Percentiles rank a stretch among this genome's conserved stretches.
These are phyloP conservation scores for Amaranthus tricolor DNA, from an alignment of 179 eudicot species.

Conservation along the genomic window DNA sequence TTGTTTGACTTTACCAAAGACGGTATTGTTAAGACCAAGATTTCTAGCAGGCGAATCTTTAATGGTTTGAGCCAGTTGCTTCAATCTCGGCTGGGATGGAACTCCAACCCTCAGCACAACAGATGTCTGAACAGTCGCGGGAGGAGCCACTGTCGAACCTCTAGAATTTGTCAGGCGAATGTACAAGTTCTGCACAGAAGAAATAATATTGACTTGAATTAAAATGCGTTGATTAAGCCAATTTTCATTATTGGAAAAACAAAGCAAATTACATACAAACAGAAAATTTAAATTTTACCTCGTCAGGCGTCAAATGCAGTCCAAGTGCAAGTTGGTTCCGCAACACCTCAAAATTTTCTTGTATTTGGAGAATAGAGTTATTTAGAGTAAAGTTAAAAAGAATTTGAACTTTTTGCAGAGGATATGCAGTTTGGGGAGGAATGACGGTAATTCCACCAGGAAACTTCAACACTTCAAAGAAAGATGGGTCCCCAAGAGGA, in stretches of 20 bases:
- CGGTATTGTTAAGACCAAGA: slow-evolving; percentile 86
- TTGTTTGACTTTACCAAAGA: slow-evolving; percentile 89
- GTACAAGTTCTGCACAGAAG: slow-evolving; percentile 70
- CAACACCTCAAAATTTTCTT: slow-evolving; percentile 61
- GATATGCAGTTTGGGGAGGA: slow-evolving; percentile 68
- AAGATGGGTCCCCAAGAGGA: slow-evolving; percentile 59
- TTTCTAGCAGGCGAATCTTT: slow-evolving; percentile 67
- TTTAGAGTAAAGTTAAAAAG: slow-evolving; percentile 86
- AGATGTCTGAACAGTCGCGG: slow-evolving; percentile 65
- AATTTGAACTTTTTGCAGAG: slow-evolving; percentile 72
- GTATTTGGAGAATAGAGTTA: slow-evolving; percentile 63
- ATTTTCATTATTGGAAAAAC: background rate
- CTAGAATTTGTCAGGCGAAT: slow-evolving; percentile 64
- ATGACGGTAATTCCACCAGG: slow-evolving; percentile 78
- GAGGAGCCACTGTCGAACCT: slow-evolving; percentile 84
- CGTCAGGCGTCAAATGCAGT: slow-evolving; percentile 63
- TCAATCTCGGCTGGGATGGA: slow-evolving; percentile 60
- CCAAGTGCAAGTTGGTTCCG: slow-evolving; percentile 67
- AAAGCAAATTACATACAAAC: background rate
- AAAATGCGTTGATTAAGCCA: background rate
- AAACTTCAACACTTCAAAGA: slow-evolving; percentile 79
- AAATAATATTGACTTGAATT: background rate
- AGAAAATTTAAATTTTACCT: slow-evolving; percentile 44
- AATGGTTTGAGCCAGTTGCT: slow-evolving; percentile 85
- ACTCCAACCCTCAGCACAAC: slow-evolving; percentile 70